Evolutionary conservation across 768 basidiomycete genomes (phyloP).

Genomic region (Solioccasus polychromus): DNA sequence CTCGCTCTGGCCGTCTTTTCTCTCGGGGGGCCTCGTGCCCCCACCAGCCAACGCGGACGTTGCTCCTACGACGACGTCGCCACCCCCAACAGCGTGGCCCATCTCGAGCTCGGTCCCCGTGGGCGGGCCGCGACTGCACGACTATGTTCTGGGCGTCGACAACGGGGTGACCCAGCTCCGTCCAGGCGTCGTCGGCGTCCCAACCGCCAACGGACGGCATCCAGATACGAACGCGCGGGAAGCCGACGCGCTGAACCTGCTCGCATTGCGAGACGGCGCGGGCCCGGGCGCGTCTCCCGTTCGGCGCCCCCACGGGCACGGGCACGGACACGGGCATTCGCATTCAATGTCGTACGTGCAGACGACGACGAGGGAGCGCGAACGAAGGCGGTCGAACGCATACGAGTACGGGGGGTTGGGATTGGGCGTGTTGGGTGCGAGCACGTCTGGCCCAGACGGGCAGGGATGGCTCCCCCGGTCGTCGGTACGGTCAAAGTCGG

Average conservation of each 20-base stretch:
- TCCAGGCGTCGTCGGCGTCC: slow-evolving; percentile 50
- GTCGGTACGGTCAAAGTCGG: slow-evolving; percentile 43
- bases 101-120: slow-evolving; percentile 57
- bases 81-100: slow-evolving; percentile 21
- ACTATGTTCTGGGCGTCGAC: slow-evolving; percentile 50
- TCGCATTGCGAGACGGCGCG: slow-evolving; percentile 10
- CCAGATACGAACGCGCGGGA: slow-evolving; percentile 8
- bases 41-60: slow-evolving; percentile 32
- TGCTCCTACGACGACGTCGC: slow-evolving; percentile 16
- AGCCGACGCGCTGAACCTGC: slow-evolving; percentile 28
- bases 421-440: not conserved
- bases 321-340: slow-evolving; percentile 8
- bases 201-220: slow-evolving; percentile 1
- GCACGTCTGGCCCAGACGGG: not conserved
- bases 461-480: slow-evolving; percentile 56
- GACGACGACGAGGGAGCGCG: not conserved
- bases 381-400: slow-evolving; percentile 15
- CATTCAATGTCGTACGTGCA: slow-evolving; percentile 3
- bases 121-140: slow-evolving; percentile 60
- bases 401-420: slow-evolving; percentile 5
- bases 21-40: slow-evolving; percentile 68
- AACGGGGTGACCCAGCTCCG: slow-evolving; percentile 57
- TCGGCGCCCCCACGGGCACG: slow-evolving; percentile 6
- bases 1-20: slow-evolving; percentile 85
- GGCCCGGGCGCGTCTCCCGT: not conserved